Conservation (phyloP, 2,329 filamentous ascomycete genomes). For the Fusarium penzigii region DNA sequence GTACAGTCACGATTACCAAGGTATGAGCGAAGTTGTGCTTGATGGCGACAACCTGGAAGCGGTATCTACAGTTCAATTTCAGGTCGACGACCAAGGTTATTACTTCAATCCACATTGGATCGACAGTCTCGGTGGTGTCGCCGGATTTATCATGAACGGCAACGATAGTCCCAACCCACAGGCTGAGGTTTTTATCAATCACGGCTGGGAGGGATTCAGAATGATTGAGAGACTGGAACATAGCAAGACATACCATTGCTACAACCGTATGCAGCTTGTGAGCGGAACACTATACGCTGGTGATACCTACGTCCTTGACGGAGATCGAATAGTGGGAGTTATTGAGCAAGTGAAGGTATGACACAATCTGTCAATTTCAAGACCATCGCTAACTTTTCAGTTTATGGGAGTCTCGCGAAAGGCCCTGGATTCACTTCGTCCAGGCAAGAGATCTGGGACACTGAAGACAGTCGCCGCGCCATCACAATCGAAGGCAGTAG, state of each 20-base stretch:
- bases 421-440: constrained; percentile 14
- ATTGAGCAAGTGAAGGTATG: constrained; percentile 54
- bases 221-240: constrained; percentile 35
- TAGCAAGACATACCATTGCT: constrained; percentile 52
- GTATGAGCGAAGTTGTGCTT: constrained; percentile 61
- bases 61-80: constrained; percentile 51
- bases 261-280: constrained; percentile 59
- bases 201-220: constrained; percentile 58
- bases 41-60: constrained; percentile 25
- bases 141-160: constrained; percentile 62
- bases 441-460: neutral
- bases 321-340: constrained; percentile 50
- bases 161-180: constrained; percentile 47
- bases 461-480: neutral
- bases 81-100: constrained; percentile 46
- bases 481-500: neutral
- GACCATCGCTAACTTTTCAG: constrained; percentile 1
- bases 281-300: constrained; percentile 42
- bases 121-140: constrained; percentile 59
- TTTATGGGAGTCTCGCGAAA: constrained; percentile 17
- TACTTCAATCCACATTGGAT: constrained; percentile 61
- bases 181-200: constrained; percentile 62
- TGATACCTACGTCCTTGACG: constrained; percentile 58
- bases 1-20: constrained; percentile 54
- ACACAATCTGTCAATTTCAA: neutral